Evolutionary conservation across 768 basidiomycete genomes (phyloP).

Genomic region (Lactarius indigo): DNA sequence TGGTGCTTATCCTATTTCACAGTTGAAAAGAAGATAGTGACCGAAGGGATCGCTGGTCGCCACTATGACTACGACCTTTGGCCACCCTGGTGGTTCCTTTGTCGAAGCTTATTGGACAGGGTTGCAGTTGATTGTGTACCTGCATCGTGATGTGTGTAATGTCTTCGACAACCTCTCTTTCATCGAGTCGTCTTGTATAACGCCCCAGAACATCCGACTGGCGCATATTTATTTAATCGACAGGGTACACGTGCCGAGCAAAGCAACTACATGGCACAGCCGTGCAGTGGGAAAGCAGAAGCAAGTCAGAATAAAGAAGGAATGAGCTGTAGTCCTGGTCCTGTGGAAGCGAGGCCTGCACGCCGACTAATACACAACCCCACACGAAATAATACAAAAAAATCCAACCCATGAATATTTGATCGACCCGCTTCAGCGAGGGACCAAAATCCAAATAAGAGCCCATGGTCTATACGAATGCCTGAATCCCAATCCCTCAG

Average conservation of each 20-base stretch:
- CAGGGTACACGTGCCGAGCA: neutral
- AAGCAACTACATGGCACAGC: conserved; percentile 16
- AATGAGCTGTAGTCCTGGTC: neutral
- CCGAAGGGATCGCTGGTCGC: neutral
- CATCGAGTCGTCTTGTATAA: neutral
- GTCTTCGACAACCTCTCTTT: neutral
- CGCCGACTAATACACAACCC: conserved; percentile 1
- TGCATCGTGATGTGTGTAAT: neutral
- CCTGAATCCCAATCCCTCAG: neutral
- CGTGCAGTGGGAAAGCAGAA: conserved; percentile 2
- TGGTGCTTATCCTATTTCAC: neutral
- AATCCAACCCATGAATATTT: neutral
- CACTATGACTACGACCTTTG: neutral
- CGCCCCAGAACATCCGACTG: neutral
- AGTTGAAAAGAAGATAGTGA: neutral
- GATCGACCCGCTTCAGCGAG: neutral
- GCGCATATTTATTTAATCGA: neutral
- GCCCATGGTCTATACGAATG: neutral
- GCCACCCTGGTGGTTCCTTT: neutral
- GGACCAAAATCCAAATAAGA: neutral
- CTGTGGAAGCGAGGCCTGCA: neutral
- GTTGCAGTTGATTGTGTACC: neutral
- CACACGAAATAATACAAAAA: neutral
- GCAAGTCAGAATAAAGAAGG: neutral
- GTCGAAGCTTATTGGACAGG: neutral